A percentile compares a stretch with the other conserved stretches of the same genome.
Conservation (phyloP, 495 filamentous ascomycete genomes). For the Penicillium tannophilum region DNA sequence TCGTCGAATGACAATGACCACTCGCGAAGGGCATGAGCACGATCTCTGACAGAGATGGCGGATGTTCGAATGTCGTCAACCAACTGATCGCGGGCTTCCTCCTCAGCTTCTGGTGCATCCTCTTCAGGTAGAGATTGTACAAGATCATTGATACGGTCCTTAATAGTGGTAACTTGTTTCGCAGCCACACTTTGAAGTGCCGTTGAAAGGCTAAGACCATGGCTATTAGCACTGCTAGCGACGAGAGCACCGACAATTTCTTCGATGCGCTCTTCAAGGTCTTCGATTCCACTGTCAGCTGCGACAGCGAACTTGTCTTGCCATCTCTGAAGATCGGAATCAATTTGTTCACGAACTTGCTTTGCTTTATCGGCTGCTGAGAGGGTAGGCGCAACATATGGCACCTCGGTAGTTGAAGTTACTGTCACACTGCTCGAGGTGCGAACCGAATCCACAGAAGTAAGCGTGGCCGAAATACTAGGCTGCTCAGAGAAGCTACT, state of each 20-base stretch:
- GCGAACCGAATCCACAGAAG: constrained; percentile 21
- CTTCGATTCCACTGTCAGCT: constrained; percentile 75
- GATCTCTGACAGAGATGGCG: constrained; percentile 75
- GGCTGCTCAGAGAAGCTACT: constrained; percentile 34
- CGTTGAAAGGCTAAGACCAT: constrained; percentile 66
- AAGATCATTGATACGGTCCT: constrained; percentile 63
- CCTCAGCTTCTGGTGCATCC: constrained; percentile 51
- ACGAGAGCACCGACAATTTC: constrained; percentile 79
- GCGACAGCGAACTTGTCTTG: constrained; percentile 82
- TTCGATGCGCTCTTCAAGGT: constrained; percentile 65
- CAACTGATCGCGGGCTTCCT: constrained; percentile 65
- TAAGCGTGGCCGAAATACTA: constrained; percentile 26
- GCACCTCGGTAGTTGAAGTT: constrained; percentile 25
- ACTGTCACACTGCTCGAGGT: constrained; percentile 26
- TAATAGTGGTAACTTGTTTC: constrained; percentile 64
- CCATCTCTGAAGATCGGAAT: constrained; percentile 78
- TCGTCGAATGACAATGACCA: constrained; percentile 77
- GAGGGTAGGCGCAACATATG: constrained; percentile 29
- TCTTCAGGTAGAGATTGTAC: constrained; percentile 57
- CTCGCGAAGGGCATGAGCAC: constrained; percentile 75
- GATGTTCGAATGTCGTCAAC: constrained; percentile 65
- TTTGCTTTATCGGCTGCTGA: constrained; percentile 49
- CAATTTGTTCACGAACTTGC: constrained; percentile 66
- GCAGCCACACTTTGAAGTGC: constrained; percentile 68
- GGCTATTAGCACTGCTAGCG: constrained; percentile 61